A percentile compares a stretch with the other conserved stretches of the same genome.
These are phyloP conservation scores for Ambrosiella beaveri DNA, from an alignment of 2,329 filamentous ascomycete species.

Conservation along the genomic window DNA sequence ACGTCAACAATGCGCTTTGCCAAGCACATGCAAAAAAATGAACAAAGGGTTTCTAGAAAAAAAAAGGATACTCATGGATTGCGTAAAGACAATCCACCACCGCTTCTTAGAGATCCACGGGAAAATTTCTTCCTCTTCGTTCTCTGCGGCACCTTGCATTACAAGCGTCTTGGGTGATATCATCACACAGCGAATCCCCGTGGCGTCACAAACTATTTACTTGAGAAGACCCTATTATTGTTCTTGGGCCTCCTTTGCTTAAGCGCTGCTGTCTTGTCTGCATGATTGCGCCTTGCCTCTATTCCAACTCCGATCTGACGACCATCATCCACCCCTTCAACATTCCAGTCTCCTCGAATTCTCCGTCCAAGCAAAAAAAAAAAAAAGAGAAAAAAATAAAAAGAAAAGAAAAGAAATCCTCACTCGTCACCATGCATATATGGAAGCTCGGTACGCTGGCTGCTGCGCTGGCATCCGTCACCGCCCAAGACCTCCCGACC, in stretches of 20 bases:
- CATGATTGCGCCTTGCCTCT: not conserved
- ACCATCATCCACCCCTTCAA: not conserved
- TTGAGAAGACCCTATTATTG: no score
- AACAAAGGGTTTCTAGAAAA: not conserved
- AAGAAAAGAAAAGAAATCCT: not conserved
- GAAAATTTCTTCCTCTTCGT: no score
- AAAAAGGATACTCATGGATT: no score
- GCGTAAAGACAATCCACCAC: no score
- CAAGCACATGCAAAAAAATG: not conserved
- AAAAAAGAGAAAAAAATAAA: not conserved
- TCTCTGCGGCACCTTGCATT: no score
- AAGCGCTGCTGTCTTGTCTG: no score
- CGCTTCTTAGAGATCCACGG: no score
- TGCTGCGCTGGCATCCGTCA: not conserved
- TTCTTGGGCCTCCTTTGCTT: no score
- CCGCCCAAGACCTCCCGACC: slow-evolving; percentile 29
- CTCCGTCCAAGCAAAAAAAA: not conserved
- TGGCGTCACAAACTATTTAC: no score
- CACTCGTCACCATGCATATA: slow-evolving; percentile 22
- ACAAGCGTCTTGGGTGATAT: not conserved
- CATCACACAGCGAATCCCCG: not conserved
- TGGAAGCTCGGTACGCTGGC: slow-evolving; percentile 5
- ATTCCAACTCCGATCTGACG: not conserved
- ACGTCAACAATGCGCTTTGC: not conserved
- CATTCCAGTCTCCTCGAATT: not conserved